These are phyloP conservation scores for Panicum hallii DNA, from an alignment of 202 grass and related monocot species.

Conservation along the genomic window DNA sequence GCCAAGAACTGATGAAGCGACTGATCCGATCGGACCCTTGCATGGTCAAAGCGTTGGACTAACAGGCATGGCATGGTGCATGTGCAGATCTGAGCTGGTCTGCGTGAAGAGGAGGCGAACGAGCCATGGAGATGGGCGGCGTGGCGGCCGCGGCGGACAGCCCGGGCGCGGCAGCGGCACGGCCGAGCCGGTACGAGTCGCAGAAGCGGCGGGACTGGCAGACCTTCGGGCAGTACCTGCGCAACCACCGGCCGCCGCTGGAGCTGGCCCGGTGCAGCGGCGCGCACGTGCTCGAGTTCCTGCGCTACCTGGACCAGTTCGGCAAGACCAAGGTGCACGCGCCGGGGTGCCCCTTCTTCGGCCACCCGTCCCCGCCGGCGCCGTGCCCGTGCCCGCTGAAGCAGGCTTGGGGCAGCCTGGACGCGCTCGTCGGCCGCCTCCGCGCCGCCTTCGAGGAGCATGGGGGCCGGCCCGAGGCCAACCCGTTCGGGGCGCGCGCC, in stretches of 20 bases:
- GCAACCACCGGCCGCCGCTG: constrained; percentile 87
- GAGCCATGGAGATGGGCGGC: constrained; percentile 23
- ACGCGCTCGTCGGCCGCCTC: constrained; percentile 92
- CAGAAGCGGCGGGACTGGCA: constrained; percentile 99
- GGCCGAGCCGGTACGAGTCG: constrained; percentile 90
- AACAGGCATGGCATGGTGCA: background rate
- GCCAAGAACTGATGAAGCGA: background rate
- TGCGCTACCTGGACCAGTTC: constrained; percentile 97
- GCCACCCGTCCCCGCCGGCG: constrained; percentile 72
- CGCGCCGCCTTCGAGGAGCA: constrained; percentile 96
- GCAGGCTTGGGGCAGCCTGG: constrained; percentile 87
- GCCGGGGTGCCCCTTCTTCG: constrained; percentile 76
- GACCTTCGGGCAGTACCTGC: constrained; percentile 90
- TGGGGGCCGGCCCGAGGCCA: constrained; percentile 67
- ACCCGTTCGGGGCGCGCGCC: constrained; percentile 79
- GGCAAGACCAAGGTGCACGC: constrained; percentile 96
- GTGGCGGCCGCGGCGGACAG: constrained; percentile 38
- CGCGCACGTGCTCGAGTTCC: constrained; percentile 92
- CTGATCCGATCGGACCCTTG: background rate
- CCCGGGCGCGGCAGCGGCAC: constrained; percentile 7
- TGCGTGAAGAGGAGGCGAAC: background rate
- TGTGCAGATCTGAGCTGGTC: constrained; percentile 29
- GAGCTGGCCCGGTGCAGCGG: constrained; percentile 77
- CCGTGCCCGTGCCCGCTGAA: constrained; percentile 81
- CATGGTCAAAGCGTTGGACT: background rate